These are phyloP conservation scores for Cicer chorassanicum DNA, from an alignment of 306 rosid species.

Conservation along the genomic window DNA sequence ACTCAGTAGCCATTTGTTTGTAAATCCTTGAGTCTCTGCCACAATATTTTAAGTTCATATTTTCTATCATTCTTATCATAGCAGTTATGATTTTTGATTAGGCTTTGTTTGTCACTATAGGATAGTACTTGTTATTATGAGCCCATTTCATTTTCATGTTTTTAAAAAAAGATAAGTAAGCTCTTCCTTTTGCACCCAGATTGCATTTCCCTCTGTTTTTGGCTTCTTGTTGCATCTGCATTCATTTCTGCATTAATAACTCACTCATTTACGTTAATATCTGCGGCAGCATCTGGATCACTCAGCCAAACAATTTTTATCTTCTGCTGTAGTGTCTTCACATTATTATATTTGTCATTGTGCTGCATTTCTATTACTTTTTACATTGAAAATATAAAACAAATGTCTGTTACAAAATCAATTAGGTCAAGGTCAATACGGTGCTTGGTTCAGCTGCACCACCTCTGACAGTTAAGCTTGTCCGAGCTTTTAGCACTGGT, in stretches of 20 bases:
- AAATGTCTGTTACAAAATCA: constrained; percentile 37
- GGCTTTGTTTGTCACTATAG: not conserved
- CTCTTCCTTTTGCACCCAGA: not conserved
- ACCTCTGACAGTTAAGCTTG: constrained; percentile 80
- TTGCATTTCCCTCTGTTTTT: not conserved
- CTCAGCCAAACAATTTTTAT: constrained; percentile 30
- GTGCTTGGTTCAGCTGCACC: constrained; percentile 95
- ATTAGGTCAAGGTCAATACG: constrained; percentile 87
- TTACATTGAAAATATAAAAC: constrained; percentile 32
- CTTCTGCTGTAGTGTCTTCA: constrained; percentile 29
- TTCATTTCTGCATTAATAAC: constrained; percentile 15
- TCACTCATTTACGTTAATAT: not conserved
- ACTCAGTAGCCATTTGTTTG: not conserved
- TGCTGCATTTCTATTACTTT: constrained; percentile 34
- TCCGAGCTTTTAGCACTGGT: constrained; percentile 64
- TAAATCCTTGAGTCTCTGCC: not conserved
- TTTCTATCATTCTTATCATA: not conserved
- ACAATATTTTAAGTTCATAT: not conserved
- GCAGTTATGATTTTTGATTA: not conserved
- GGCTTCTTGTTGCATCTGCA: constrained; percentile 31
- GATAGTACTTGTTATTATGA: constrained; percentile 1
- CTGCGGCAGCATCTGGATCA: constrained; percentile 31
- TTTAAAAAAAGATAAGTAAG: not conserved
- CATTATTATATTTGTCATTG: constrained; percentile 12
- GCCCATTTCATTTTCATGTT: not conserved